A percentile compares a stretch with the other conserved stretches of the same genome.
Conservation (phyloP, 2,329 filamentous ascomycete genomes). For the Malbranchea cinnamomea region DNA sequence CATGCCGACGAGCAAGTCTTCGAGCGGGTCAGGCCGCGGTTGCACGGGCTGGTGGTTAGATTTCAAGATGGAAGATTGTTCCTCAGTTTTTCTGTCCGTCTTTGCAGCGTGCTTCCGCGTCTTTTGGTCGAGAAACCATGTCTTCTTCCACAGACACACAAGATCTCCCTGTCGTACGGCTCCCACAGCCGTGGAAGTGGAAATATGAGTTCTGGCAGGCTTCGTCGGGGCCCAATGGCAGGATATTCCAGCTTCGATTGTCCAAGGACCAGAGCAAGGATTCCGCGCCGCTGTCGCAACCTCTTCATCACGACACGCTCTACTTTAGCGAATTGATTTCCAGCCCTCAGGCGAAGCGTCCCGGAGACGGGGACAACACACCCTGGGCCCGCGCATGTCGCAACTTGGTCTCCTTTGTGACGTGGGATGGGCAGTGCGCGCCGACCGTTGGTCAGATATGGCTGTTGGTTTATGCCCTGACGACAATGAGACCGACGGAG, state of each 20-base stretch:
- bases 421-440: constrained; percentile 17
- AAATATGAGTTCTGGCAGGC: constrained; percentile 12
- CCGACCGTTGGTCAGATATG: constrained; percentile 26
- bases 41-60: too few relatives aligned
- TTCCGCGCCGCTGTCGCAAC: constrained; percentile 11
- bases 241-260: constrained; percentile 11
- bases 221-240: constrained; percentile 7
- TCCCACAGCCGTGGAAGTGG: constrained; percentile 14
- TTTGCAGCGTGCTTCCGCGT: too few relatives aligned
- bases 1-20: too few relatives aligned
- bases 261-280: constrained; percentile 11
- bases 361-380: constrained; percentile 21
- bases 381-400: constrained; percentile 23
- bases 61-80: too few relatives aligned
- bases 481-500: constrained; percentile 17
- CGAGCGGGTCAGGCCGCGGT: too few relatives aligned
- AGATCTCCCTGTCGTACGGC: constrained; percentile 11
- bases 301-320: constrained; percentile 17
- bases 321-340: constrained; percentile 19
- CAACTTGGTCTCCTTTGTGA: constrained; percentile 18
- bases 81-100: too few relatives aligned
- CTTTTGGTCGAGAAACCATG: too few relatives aligned
- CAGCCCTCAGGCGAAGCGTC: constrained; percentile 12
- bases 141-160: constrained; percentile 2
- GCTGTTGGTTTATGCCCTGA: constrained; percentile 25